Evolutionary conservation across 106 monocot species (phyloP), one percentile per base, ranked within the genome.

Genomic region (Alisma plantagoaquatica): DNA sequence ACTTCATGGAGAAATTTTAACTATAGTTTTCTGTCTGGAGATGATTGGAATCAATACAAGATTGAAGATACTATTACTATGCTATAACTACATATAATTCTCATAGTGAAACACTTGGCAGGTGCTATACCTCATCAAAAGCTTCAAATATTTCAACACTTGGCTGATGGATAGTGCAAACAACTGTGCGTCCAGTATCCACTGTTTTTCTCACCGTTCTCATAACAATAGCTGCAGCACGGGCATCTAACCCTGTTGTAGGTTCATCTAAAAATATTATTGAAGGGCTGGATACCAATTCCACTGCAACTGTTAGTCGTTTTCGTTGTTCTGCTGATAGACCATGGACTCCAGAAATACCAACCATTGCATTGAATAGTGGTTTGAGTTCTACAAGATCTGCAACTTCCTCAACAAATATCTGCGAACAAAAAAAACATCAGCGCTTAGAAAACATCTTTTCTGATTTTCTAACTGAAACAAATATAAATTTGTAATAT

Each of bases 151-250:
- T n/a, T n/a, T n/a, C n/a, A n/a, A n/a, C n/a, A n/a, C n/a, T n/a
- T n/a, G n/a, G n/a, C n/a, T n/a, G n/a, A n/a, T n/a, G n/a, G n/a
- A n/a, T n/a, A n/a, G n/a, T n/a, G n/a, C n/a, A n/a, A n/a, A n/a
- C n/a, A n/a, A n/a, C n/a, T n/a, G n/a, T n/a, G n/a, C n/a, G n/a
- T n/a, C n/a, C n/a, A n/a, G n/a, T n/a, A n/a, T n/a, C n/a, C n/a
- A n/a, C n/a, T n/a, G n/a, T n/a, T n/a, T n/a, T n/a, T n/a, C n/a
- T n/a, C n/a, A n/a, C n/a, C n/a, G n/a, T n/a, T n/a, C n/a, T n/a
- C 50, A 51, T 51, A 16, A 51, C 50, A 8, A 51, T 51, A 12
- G 50, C 50, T 51, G 50, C 50, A 3, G 50, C 20, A 11, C 50
- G 23, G 10, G 50, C 50, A 51, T 51, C 50, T 3, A 51, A 27